Evolutionary conservation across 2,329 filamentous ascomycete species (phyloP), one percentile per base, ranked within the genome.

Genomic region (Leptographium lundbergii): DNA sequence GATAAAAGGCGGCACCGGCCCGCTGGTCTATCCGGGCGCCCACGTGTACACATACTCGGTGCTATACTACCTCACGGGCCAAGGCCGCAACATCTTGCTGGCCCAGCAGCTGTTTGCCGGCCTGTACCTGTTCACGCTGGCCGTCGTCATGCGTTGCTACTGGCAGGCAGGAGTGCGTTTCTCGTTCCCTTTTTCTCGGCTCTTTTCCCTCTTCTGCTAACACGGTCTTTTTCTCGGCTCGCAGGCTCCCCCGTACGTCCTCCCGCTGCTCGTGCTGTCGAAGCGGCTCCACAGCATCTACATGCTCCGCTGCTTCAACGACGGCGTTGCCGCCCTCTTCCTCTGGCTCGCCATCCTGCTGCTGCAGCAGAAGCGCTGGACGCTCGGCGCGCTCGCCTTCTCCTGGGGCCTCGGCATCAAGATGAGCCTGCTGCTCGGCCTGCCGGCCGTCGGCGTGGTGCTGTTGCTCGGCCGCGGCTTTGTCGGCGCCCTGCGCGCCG

Each of bases 251-350:
- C 89, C 90, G 0, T 97, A 95, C 72, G 77, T 97, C 59, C 86
- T 96, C 62, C 86, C 90, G 0, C 78, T 97, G 61, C 80, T 99
- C 56, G 81, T 95, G 57, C 74, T 96, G 53, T 96, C 91, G 59
- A 97, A 97, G 72, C 83, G 94, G 42, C 75, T 97, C 29, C 94
- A 99, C 72, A 96, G 90, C 71, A 87, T 99, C 65, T 99, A 94
- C 68, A 74, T 99, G 65, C 79, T 99, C 59, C 84, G 94, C 51
- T 86, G 92, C 68, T 99, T 99, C 78, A 99, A 99, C 73, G 94
- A 99, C 73, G 89, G 91, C 65, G 88, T 96, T 69, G 91, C 91
- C 22, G 82, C 87, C 4, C 78, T 94, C 65, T 89, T 89, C 65
- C 79, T 99, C 62, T 97, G 90, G 82, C 70, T 84, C 22, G 82